phyloP scores from a whole-genome alignment of 2,329 filamentous ascomycete genomes.

The Apiospora hydei region DNA sequence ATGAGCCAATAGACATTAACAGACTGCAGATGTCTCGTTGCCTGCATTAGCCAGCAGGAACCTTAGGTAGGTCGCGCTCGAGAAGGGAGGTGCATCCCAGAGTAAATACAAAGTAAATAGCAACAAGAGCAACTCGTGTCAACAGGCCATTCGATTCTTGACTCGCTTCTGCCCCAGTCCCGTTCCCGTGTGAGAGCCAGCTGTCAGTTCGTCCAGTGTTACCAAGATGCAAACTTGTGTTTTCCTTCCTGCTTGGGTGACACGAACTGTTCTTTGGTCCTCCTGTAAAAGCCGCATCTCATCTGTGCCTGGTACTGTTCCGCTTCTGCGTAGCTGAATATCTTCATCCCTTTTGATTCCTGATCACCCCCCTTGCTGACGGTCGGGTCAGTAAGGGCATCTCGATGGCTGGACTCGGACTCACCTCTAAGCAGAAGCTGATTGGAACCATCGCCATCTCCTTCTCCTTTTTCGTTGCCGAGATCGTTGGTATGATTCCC shows the following conservation, averaged over 20 bases:
- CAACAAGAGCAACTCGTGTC: neutral
- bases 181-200: neutral
- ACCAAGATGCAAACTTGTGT: neutral
- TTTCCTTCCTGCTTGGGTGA: neutral
- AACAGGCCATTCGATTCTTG: neutral
- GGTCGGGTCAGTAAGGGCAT: no score
- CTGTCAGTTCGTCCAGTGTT: neutral
- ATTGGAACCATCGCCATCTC: conserved; percentile 57
- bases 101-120: neutral
- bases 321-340: neutral
- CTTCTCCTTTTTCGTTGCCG: conserved; percentile 58
- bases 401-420: conserved; percentile 44
- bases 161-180: neutral
- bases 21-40: neutral
- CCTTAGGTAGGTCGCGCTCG: neutral
- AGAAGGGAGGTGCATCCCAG: neutral
- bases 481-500: conserved; percentile 53
- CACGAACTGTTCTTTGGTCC: neutral
- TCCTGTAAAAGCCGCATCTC: neutral
- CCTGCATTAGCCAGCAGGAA: neutral
- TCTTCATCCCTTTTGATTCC: neutral
- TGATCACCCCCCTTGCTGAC: neutral
- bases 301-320: neutral
- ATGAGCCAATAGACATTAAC: neutral
- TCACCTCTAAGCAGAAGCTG: conserved; percentile 55